These are phyloP conservation scores for Blakeslea trispora DNA, from an alignment of 371 early-diverging fungal species.

Conservation along the genomic window DNA sequence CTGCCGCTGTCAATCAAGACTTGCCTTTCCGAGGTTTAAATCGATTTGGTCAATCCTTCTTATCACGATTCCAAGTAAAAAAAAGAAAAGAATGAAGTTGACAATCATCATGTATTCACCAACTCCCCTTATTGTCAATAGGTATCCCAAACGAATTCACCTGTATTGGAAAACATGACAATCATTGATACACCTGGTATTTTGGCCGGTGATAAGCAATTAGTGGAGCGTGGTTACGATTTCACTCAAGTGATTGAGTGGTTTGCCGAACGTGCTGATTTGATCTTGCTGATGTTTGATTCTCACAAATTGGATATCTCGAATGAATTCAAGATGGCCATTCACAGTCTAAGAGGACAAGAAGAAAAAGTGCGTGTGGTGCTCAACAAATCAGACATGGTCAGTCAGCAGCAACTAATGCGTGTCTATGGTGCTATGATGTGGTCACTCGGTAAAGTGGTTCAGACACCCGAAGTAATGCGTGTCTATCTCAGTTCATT, in stretches of 20 bases:
- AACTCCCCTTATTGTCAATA: conserved; percentile 4
- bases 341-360: conserved; percentile 76
- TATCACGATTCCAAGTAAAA: conserved; percentile 79
- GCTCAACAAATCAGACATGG: conserved; percentile 87
- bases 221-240: conserved; percentile 79
- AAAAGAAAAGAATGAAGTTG: background rate
- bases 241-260: conserved; percentile 81
- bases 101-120: too few relatives aligned
- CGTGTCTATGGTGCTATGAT: conserved; percentile 91
- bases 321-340: conserved; percentile 86
- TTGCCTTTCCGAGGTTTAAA: conserved; percentile 77
- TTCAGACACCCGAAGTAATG: conserved; percentile 87
- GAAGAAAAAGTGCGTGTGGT: conserved; percentile 87
- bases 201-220: conserved; percentile 85
- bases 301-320: conserved; percentile 89
- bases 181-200: conserved; percentile 90
- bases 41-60: conserved; percentile 79
- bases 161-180: conserved; percentile 79
- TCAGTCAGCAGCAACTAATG: conserved; percentile 86
- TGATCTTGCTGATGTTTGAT: conserved; percentile 86
- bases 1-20: conserved; percentile 83
- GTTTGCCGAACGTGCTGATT: conserved; percentile 89
- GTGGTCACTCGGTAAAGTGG: conserved; percentile 93
- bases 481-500: conserved; percentile 86
- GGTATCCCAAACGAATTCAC: conserved; percentile 75